Evolutionary conservation across 2,329 filamentous ascomycete genomes (phyloP).

Genomic region (Aureobasidium sp.): DNA sequence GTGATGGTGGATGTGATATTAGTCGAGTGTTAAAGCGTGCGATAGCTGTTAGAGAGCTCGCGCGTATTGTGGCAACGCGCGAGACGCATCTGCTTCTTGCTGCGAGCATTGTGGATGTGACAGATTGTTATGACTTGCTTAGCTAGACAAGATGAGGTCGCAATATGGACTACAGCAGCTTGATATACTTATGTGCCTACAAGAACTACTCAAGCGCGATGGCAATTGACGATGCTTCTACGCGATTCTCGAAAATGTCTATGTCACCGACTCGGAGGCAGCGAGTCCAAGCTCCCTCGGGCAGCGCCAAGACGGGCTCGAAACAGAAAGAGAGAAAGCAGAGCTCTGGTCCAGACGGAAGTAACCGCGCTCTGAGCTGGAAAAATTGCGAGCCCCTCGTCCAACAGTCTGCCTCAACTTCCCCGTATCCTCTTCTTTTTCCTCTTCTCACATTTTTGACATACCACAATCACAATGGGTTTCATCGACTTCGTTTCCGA

Average conservation of each 20-base stretch:
- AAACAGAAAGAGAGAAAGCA: not conserved
- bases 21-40: not conserved
- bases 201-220: not conserved
- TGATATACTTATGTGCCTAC: conserved; percentile 8
- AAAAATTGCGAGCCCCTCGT: conserved; percentile 8
- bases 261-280: not conserved
- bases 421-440: conserved; percentile 8
- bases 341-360: not conserved
- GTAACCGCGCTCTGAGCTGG: not conserved
- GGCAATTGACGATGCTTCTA: conserved; percentile 9
- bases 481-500: conserved; percentile 61
- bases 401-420: conserved; percentile 4
- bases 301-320: not conserved
- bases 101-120: conserved; percentile 7
- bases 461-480: conserved; percentile 46
- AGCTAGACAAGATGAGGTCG: not conserved
- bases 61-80: not conserved
- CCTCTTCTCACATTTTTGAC: conserved; percentile 6
- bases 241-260: conserved; percentile 4
- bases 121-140: not conserved
- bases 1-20: conserved; percentile 3
- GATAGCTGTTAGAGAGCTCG: not conserved
- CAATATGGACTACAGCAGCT: not conserved
- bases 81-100: conserved; percentile 4
- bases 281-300: not conserved